phyloP scores from a whole-genome alignment of 2,329 filamentous ascomycete genomes.

The Cryphonectria radicalis region DNA sequence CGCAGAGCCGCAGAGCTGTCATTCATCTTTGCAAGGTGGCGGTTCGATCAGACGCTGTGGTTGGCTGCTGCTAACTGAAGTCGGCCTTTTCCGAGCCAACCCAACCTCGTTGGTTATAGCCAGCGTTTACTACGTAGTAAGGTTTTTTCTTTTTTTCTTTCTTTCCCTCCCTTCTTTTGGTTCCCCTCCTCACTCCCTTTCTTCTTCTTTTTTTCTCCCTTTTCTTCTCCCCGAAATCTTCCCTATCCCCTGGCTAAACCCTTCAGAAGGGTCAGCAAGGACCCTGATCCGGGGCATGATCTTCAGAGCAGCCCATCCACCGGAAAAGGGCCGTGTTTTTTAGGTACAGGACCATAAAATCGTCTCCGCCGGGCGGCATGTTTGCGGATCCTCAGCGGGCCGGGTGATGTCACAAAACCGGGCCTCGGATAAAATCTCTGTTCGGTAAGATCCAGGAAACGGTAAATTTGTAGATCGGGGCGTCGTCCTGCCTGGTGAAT shows the following conservation, averaged over 20 bases:
- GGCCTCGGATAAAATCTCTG: conserved; percentile 28
- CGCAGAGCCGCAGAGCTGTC: conserved; percentile 15
- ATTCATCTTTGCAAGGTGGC: background rate
- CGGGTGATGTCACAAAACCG: conserved; percentile 29
- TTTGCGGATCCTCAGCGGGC: conserved; percentile 25
- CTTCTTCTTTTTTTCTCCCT: background rate
- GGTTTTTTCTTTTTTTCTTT: background rate
- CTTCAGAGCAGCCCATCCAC: background rate
- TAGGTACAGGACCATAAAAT: conserved; percentile 6
- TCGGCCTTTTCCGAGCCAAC: conserved; percentile 1
- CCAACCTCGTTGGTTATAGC: background rate
- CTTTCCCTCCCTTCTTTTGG: background rate
- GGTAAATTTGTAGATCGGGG: conserved; percentile 7
- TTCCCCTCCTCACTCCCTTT: background rate
- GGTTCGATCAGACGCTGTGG: background rate
- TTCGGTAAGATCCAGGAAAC: conserved; percentile 22
- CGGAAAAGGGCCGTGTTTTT: conserved; percentile 26
- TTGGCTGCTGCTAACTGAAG: background rate
- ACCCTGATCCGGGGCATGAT: background rate
- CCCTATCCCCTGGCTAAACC: background rate
- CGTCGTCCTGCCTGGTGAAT: background rate
- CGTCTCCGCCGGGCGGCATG: conserved; percentile 18
- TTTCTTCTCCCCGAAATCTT: background rate
- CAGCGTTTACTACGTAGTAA: background rate
- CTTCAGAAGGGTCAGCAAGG: too few relatives aligned